phyloP scores from a whole-genome alignment of 1,139 yeast species.

The Blastobotrys buckinghamii region DNA sequence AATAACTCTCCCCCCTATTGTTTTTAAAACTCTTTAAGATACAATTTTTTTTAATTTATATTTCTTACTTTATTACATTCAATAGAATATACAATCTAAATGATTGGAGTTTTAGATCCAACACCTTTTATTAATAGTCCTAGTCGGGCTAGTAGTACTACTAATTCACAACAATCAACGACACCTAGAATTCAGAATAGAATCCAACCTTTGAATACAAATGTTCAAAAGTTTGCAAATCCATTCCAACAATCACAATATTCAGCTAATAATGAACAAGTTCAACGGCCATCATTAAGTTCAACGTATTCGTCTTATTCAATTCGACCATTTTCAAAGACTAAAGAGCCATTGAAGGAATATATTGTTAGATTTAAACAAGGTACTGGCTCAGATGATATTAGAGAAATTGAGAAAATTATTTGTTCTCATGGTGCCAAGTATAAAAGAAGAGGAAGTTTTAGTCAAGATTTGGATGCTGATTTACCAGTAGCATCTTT shows the following conservation, averaged over 20 bases:
- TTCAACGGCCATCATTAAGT: no score
- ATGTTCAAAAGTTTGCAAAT: no score
- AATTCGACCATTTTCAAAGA: neutral
- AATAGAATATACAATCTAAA: neutral
- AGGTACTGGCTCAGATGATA: conserved; percentile 9
- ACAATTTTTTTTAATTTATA: neutral
- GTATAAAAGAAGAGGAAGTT: conserved; percentile 4
- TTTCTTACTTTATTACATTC: neutral
- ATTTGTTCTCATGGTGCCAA: conserved; percentile 2
- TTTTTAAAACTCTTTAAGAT: neutral
- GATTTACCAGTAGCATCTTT: conserved; percentile 3
- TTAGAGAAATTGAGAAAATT: conserved; percentile 6
- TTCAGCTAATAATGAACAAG: no score
- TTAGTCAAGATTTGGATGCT: conserved; percentile 9
- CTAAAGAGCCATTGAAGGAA: conserved; percentile 1
- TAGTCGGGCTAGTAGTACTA: no score
- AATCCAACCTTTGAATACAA: no score
- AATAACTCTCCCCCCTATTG: neutral
- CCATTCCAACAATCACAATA: no score
- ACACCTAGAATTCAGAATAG: neutral
- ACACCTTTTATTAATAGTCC: neutral
- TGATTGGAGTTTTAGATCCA: conserved; percentile 4
- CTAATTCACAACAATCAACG: neutral
- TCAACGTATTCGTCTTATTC: no score
- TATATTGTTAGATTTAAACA: conserved; percentile 9